Conservation (phyloP, 2,329 filamentous ascomycete genomes). For the Hymenoscyphus repandus region DNA sequence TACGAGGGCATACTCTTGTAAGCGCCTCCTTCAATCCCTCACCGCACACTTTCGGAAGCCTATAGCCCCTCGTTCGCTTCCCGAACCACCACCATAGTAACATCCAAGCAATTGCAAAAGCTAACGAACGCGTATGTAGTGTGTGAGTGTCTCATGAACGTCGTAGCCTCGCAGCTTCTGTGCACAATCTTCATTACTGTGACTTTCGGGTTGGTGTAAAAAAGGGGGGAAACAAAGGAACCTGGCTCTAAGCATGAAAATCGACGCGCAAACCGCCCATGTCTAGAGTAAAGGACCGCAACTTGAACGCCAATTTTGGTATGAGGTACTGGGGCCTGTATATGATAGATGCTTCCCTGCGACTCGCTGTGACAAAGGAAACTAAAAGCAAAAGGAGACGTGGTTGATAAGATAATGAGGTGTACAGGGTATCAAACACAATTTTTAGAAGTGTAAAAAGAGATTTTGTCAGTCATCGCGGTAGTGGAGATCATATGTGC, state of each 20-base stretch:
- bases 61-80: too few species aligned
- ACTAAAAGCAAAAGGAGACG: neutral
- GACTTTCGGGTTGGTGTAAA: neutral
- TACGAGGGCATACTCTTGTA: too few species aligned
- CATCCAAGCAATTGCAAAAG: neutral
- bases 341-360: too few species aligned
- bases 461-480: constrained; percentile 1
- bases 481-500: neutral
- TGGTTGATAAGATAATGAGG: constrained; percentile 11
- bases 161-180: constrained; percentile 1
- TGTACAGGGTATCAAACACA: constrained; percentile 29
- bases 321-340: too few species aligned
- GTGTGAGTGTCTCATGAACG: neutral
- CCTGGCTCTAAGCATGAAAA: too few species aligned
- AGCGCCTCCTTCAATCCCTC: too few species aligned
- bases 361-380: neutral
- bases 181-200: neutral
- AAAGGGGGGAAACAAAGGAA: neutral
- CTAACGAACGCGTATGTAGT: too few species aligned
- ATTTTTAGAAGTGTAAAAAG: constrained; percentile 11
- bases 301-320: too few species aligned
- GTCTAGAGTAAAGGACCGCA: neutral
- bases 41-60: too few species aligned
- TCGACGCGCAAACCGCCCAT: too few species aligned
- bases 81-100: too few species aligned